Evolutionary conservation across 2,329 filamentous ascomycete genomes (phyloP), one percentile per base, ranked within the genome.

Genomic region (Alternaria ethzedia): DNA sequence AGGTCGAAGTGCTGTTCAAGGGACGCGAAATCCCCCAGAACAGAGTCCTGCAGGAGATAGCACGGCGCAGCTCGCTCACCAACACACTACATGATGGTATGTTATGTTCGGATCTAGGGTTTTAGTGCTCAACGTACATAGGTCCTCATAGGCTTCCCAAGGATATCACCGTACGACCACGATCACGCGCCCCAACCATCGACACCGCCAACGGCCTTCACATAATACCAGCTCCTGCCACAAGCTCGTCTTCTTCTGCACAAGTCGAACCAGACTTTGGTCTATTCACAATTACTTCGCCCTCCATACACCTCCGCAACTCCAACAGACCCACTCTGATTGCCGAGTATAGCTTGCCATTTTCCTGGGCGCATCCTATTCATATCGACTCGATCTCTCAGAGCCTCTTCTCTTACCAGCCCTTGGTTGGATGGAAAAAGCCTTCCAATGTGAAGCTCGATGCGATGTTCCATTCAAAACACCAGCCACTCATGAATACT

Each of bases 221-320:
- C 25, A 10, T 46, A 8, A 3, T n/a, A 11, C 21, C 13, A 4
- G 4, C 8, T 11, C 13, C 13, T 47, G 4, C 7, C 3, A 9
- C 21, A 26, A n/a, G 2, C 8, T 25, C 21, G 1, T n/a, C 23
- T 4, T 46, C 21, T 25, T 26, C 21, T 9, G 25, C 9, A 11
- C 44, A 46, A 46, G 1, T 2, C 4, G 7, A 25, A n/a, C 0
- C 12, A 1, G 21, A 25, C 44, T 6, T n/a, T 15, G 7, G 23
- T 0, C 12, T 25, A 3, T 0, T 4, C 15, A 46, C 6, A 6
- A 13, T 46, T 0, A 5, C 13, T 8, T 46, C 44, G 2, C 20
- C 44, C 0, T n/a, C 7, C 2, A 3, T 25, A 0, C 1, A 46
- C 5, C 0, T 8, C 21, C 11, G 1, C 20, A 46, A 4, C 20